phyloP scores from a whole-genome alignment of 1,139 yeast species.

The Pichia sorboxylosa region DNA sequence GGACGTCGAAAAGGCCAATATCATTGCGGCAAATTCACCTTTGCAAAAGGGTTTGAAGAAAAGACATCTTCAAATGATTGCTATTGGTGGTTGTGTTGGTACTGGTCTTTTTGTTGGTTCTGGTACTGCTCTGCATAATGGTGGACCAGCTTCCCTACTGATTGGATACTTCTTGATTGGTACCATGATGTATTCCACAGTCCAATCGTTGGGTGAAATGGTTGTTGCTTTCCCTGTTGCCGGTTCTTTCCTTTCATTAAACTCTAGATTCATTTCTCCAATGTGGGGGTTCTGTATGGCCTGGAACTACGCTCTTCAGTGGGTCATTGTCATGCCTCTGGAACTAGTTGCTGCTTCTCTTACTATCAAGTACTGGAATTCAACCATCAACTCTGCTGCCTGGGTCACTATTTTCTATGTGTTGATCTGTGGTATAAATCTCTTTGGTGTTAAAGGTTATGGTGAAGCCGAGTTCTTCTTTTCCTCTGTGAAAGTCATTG shows the following conservation, averaged over 20 bases:
- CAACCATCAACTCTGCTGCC: constrained; percentile 42
- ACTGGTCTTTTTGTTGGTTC: constrained; percentile 48
- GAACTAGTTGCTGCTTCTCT: constrained; percentile 60
- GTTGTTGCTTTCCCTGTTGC: constrained; percentile 53
- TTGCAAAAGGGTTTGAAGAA: constrained; percentile 46
- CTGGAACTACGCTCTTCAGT: constrained; percentile 52
- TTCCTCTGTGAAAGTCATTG: constrained; percentile 45
- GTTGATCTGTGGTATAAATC: constrained; percentile 40
- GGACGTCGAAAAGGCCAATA: constrained; percentile 43
- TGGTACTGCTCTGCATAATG: constrained; percentile 45
- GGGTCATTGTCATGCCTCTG: constrained; percentile 54
- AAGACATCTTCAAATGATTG: constrained; percentile 66
- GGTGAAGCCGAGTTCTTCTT: constrained; percentile 55
- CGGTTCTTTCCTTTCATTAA: constrained; percentile 53
- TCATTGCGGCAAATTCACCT: constrained; percentile 52
- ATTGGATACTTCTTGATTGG: constrained; percentile 38
- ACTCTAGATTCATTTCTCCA: constrained; percentile 51
- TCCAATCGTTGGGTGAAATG: constrained; percentile 56
- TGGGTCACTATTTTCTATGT: constrained; percentile 54
- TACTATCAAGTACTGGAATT: constrained; percentile 53
- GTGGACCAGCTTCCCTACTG: constrained; percentile 55
- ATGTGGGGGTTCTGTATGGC: constrained; percentile 68
- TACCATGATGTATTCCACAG: constrained; percentile 45
- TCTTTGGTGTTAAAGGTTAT: constrained; percentile 47
- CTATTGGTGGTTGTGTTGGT: constrained; percentile 79